These are phyloP conservation scores for Vittaforma corneae DNA, from an alignment of 371 early-diverging fungal genomes.

Conservation along the genomic window DNA sequence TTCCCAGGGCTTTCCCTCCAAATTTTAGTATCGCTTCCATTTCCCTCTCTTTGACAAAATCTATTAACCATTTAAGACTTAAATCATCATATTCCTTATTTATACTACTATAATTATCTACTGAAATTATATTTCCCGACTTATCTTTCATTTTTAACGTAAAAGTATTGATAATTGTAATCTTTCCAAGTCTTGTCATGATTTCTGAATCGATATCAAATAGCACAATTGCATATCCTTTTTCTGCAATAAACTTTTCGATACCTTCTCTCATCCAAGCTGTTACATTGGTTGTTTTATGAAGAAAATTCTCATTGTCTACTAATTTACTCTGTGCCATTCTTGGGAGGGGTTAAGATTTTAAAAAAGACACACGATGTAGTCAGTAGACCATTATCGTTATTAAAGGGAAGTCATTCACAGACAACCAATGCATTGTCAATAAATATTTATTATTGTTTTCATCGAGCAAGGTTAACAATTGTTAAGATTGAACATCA, in stretches of 20 bases:
- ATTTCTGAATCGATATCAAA: constrained; percentile 34
- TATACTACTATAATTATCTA: constrained; percentile 25
- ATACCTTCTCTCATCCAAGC: constrained; percentile 35
- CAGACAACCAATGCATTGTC: too few relatives aligned
- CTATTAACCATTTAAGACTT: constrained; percentile 35
- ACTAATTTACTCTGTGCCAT: too few relatives aligned
- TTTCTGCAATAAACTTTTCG: constrained; percentile 4
- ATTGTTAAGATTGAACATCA: too few relatives aligned
- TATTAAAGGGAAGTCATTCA: too few relatives aligned
- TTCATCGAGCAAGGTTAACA: too few relatives aligned
- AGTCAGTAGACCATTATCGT: too few relatives aligned
- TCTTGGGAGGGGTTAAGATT: too few relatives aligned
- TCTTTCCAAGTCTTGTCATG: constrained; percentile 20
- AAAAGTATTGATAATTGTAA: constrained; percentile 36
- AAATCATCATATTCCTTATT: constrained; percentile 15
- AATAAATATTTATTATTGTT: too few relatives aligned
- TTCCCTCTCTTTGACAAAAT: constrained; percentile 41
- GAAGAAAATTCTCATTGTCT: too few relatives aligned
- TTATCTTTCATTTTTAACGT: constrained; percentile 18
- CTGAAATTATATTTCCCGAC: background rate
- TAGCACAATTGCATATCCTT: constrained; percentile 9
- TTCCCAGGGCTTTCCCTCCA: constrained; percentile 21
- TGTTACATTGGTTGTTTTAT: constrained; percentile 9
- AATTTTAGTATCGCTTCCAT: constrained; percentile 35
- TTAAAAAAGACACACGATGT: too few relatives aligned